Evolutionary conservation across 192 early-diverging fungal species (phyloP).

Genomic region (Coemansia sp.): DNA sequence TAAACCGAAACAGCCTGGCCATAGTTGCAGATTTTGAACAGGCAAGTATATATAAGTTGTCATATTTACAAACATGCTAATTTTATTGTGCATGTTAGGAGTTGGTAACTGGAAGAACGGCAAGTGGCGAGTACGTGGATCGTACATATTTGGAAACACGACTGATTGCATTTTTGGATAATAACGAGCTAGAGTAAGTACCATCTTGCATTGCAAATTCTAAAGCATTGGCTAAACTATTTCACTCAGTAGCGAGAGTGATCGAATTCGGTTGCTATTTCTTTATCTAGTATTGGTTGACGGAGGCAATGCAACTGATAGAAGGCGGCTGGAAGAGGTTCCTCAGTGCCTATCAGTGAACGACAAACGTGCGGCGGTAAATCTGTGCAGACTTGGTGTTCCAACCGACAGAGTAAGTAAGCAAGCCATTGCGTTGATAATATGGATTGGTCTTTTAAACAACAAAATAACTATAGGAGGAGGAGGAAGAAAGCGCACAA

Average conservation of each 20-base stretch:
- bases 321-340: slow-evolving; percentile 45
- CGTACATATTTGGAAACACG: slow-evolving; percentile 29
- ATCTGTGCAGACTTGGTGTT: slow-evolving; percentile 32
- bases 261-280: slow-evolving; percentile 40
- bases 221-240: neutral
- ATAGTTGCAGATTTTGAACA: slow-evolving; percentile 50
- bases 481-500: neutral
- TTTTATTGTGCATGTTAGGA: slow-evolving; percentile 18
- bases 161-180: slow-evolving; percentile 39
- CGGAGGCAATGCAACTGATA: slow-evolving; percentile 32
- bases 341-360: slow-evolving; percentile 38
- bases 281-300: slow-evolving; percentile 40
- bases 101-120: slow-evolving; percentile 19
- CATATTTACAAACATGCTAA: neutral
- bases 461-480: neutral
- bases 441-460: neutral
- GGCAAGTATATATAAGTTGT: slow-evolving; percentile 14
- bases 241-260: slow-evolving; percentile 24
- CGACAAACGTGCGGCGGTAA: slow-evolving; percentile 44
- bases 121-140: slow-evolving; percentile 9
- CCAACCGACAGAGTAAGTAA: slow-evolving; percentile 33
- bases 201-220: neutral
- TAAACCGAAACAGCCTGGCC: slow-evolving; percentile 24
- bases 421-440: too few relatives aligned
- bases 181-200: slow-evolving; percentile 38